Base-by-base conservation (phyloP, 495 filamentous ascomycete genomes). In the Penicillium diatomitis region DNA sequence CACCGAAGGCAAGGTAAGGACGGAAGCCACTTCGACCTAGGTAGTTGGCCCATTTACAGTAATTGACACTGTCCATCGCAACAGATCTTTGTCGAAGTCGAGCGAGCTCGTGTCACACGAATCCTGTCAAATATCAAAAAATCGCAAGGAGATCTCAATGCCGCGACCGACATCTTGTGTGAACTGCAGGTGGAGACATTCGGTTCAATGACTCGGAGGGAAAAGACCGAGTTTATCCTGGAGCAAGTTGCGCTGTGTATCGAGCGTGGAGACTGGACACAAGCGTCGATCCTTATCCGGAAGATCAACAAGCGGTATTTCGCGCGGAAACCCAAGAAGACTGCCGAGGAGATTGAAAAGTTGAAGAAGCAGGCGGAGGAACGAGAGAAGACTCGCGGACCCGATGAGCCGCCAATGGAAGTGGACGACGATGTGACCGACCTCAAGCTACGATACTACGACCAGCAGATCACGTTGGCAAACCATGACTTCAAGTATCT, bases 101-200 rank as follows among this genome's bases (percentile, higher is more conserved):
- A 98, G 73, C 81, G 92, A 51, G 92, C 92, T 55, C 87, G 94
- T 57, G 84, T 97, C 42, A 98, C 92, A 50, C 86, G 84, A 56
- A 92, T 95, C 52, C 76, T 98, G 11, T 95, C 92, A 42, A 81
- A 96, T 67, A 96, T 98, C 76, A 96, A 95, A 77, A 95, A 95
- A 65, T 67, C 84, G 44, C 88, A 96, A 69, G 91, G 90, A 44
- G 89, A 98, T 59, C 77, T 95, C 50, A 86, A 85, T 60, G 84
- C 87, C 9, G 94, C 92, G 5, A 85, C 87, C 51, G 90, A 95
- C 55, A 92, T 88, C 47, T 78, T 98, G 27, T 98, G 92, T 69
- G 92, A 98, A 72, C 77, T 98, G 47, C 92, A 98, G 66, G 92
- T 98, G 11, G 92, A 98, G 75, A 98, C 92, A 1, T 98, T 98